Conservation (phyloP, 495 filamentous ascomycete species). For the Aspergillus panamensis region DNA sequence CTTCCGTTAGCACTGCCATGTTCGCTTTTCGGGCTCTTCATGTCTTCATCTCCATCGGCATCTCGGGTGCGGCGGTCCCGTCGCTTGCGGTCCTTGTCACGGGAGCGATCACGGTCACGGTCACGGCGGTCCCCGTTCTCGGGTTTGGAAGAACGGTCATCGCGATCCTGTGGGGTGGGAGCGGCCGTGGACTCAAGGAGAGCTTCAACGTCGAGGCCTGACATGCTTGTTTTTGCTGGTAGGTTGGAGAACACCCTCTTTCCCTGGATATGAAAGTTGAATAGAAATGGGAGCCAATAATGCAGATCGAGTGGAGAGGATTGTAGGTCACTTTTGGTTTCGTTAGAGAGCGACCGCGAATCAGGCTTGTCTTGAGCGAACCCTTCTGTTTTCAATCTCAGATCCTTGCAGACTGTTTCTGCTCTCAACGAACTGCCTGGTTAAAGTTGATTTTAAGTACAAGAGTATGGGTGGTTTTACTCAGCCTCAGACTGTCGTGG, state of each 20-base stretch:
- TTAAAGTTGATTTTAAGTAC: not conserved
- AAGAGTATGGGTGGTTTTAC: not conserved
- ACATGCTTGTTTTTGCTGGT: conserved; percentile 54
- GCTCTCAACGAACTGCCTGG: not conserved
- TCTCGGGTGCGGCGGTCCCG: conserved; percentile 58
- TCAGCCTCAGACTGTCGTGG: not conserved
- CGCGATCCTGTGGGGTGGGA: conserved; percentile 51
- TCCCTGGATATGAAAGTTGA: conserved; percentile 16
- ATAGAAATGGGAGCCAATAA: conserved; percentile 19
- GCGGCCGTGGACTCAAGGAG: conserved; percentile 86
- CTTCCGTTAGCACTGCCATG: conserved; percentile 77
- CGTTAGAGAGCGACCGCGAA: conserved; percentile 43
- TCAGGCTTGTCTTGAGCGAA: conserved; percentile 32
- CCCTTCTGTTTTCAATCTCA: conserved; percentile 34
- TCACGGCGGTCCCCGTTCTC: conserved; percentile 55
- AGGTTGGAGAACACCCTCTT: conserved; percentile 18
- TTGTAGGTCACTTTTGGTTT: conserved; percentile 44
- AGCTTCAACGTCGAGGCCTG: conserved; percentile 88
- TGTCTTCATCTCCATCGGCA: conserved; percentile 59
- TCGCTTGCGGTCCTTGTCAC: conserved; percentile 58
- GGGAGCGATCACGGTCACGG: conserved; percentile 53
- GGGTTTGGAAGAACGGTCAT: conserved; percentile 56
- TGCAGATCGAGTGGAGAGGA: conserved; percentile 30
- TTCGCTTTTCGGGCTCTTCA: conserved; percentile 73
- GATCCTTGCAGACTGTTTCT: conserved; percentile 12